These are phyloP conservation scores for Ganoderma lucidum DNA, from an alignment of 1,284 basidiomycete species.

Conservation along the genomic window DNA sequence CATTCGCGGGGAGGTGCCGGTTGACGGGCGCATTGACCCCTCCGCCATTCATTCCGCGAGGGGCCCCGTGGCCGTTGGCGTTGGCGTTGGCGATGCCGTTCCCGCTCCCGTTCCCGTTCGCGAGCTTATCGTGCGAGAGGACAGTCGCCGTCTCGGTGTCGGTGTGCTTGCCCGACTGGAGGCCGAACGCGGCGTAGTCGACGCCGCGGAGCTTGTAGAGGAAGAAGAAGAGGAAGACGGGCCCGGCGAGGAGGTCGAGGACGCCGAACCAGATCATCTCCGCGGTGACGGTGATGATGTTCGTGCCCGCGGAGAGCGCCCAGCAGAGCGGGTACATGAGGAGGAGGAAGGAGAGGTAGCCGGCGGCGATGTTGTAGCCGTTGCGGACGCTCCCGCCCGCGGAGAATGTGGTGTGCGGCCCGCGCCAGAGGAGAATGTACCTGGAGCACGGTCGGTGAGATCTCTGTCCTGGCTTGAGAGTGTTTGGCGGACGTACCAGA, in stretches of 20 bases:
- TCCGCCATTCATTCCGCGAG: too few species aligned
- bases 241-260: conserved; percentile 65
- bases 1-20: neutral
- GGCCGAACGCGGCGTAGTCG: conserved; percentile 39
- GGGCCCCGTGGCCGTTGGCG: neutral
- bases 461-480: neutral
- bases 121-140: neutral
- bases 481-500: conserved; percentile 47
- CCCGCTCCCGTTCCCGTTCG: neutral
- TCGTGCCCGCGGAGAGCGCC: conserved; percentile 56
- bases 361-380: conserved; percentile 51
- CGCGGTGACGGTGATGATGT: conserved; percentile 52
- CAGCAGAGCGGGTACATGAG: conserved; percentile 59
- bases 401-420: conserved; percentile 44
- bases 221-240: conserved; percentile 52
- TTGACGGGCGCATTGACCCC: neutral
- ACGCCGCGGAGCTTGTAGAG: conserved; percentile 42
- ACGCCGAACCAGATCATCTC: conserved; percentile 68
- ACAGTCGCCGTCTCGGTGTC: conserved; percentile 21
- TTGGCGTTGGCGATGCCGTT: neutral
- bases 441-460: conserved; percentile 28
- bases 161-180: conserved; percentile 40
- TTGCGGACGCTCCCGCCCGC: conserved; percentile 47
- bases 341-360: conserved; percentile 57
- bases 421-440: conserved; percentile 42